Base-by-base conservation (phyloP, 2,329 filamentous ascomycete genomes). In the Tothia fuscella region DNA sequence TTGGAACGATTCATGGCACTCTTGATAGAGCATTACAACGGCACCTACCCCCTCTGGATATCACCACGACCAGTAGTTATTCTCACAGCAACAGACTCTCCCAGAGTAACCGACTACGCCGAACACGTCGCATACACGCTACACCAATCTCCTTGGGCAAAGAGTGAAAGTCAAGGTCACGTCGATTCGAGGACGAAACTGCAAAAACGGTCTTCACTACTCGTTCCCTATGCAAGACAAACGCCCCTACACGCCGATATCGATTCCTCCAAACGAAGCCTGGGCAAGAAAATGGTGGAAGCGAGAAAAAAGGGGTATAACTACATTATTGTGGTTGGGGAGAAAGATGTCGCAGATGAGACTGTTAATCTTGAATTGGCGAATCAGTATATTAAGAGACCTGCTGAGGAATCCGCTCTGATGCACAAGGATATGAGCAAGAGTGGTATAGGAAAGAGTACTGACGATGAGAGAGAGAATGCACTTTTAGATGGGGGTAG, bases 21-120 rank as follows among this genome's bases (percentile, higher is more conserved):
- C 12, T 62, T 93, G 30, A 88, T 91, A 42, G 87, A 93, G 60
- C 80, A 84, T 49, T 85, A 88, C 51, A 71, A 80, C 43, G 83
- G 83, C 13, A 73, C 71, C 44, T 93, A 84, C 76, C 86, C 86
- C 3, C 89, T 93, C 57, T 93, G 86, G 87, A 68, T 93, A 7
- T 88, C 82, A 42, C 86, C 86, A 1, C 74, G 78, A 5, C 87
- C 91, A 54, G 79, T 76, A 31, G 75, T 81, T 34, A 72, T 93
- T 43, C 60, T 91, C 24, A 82, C 82, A 0, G 70, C 89, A 41
- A 86, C 82, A 51, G 57, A 58, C 1, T 74, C 59, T 28, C 64
- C 66, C 35, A 53, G 56, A 20, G 56, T 57, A 22, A 10, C 31
- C 60, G 67, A 42, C n/a, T 29, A 21, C 21, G 28, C 17, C 22